Evolutionary conservation across 164 flowering plant species (phyloP).

Genomic region (Umbilicus rupestris): DNA sequence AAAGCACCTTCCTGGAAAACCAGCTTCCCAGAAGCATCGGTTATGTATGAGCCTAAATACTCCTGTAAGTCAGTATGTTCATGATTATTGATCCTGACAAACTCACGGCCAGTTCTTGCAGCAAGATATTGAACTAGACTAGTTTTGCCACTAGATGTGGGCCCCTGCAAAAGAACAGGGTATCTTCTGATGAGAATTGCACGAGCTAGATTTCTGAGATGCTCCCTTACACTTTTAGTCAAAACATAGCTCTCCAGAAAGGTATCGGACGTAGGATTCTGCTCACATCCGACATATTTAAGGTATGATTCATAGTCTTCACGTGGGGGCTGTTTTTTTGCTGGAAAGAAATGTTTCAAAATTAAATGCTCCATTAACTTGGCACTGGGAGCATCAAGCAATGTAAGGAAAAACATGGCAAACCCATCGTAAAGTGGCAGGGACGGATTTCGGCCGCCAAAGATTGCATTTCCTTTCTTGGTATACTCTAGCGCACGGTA

Average conservation of each 20-base stretch:
- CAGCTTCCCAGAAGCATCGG: constrained; percentile 74
- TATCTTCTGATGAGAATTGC: constrained; percentile 66
- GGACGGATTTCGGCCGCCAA: constrained; percentile 46
- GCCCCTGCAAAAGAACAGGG: constrained; percentile 96
- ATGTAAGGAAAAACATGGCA: constrained; percentile 81
- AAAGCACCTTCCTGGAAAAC: constrained; percentile 82
- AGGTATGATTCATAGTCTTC: constrained; percentile 39
- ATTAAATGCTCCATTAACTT: constrained; percentile 55
- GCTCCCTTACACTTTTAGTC: constrained; percentile 59
- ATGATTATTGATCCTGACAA: constrained; percentile 93
- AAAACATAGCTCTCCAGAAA: constrained; percentile 44
- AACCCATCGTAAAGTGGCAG: constrained; percentile 69
- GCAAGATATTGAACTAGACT: constrained; percentile 94
- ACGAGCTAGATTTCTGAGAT: constrained; percentile 63
- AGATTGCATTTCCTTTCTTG: constrained; percentile 40
- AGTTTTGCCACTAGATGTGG: constrained; percentile 98
- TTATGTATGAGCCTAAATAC: constrained; percentile 80
- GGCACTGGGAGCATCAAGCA: constrained; percentile 68
- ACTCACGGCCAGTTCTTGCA: constrained; percentile 67
- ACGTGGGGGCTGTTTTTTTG: constrained; percentile 22
- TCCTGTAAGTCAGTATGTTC: constrained; percentile 96
- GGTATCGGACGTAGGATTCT: constrained; percentile 17
- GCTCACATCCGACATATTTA: neutral
- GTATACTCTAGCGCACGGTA: constrained; percentile 79
- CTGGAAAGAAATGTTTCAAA: constrained; percentile 29